These are phyloP conservation scores for Solanum bukasovii DNA, from an alignment of 257 asterid genomes.

Conservation along the genomic window DNA sequence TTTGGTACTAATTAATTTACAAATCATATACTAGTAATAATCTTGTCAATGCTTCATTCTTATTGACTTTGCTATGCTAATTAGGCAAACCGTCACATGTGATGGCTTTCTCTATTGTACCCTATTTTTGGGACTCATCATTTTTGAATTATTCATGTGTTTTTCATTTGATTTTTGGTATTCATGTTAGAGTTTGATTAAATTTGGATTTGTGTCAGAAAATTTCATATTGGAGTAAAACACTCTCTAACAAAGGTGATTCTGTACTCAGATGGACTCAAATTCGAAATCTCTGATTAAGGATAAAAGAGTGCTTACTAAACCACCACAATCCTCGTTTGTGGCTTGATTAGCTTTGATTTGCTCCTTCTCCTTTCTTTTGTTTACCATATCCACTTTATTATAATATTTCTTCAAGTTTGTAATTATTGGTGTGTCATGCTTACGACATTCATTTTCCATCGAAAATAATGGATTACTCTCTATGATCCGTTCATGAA, in stretches of 20 bases:
- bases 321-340: not conserved
- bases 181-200: too few relatives aligned
- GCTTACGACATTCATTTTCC: not conserved
- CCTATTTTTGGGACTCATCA: not conserved
- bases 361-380: not conserved
- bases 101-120: not conserved
- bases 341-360: not conserved
- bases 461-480: not conserved
- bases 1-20: not conserved
- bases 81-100: conserved; percentile 10
- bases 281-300: not conserved
- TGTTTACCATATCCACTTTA: not conserved
- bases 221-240: too few relatives aligned
- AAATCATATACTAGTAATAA: conserved; percentile 3
- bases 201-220: too few relatives aligned
- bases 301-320: too few relatives aligned
- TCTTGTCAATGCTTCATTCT: conserved; percentile 10
- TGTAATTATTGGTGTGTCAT: not conserved
- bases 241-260: too few relatives aligned
- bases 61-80: conserved; percentile 23
- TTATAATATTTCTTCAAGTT: not conserved
- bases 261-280: not conserved
- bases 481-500: not conserved
- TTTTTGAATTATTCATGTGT: not conserved
- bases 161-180: too few relatives aligned